These are phyloP conservation scores for Stephanodiscus triporus DNA, from an alignment of 108 stramenopile genomes.

Conservation along the genomic window DNA sequence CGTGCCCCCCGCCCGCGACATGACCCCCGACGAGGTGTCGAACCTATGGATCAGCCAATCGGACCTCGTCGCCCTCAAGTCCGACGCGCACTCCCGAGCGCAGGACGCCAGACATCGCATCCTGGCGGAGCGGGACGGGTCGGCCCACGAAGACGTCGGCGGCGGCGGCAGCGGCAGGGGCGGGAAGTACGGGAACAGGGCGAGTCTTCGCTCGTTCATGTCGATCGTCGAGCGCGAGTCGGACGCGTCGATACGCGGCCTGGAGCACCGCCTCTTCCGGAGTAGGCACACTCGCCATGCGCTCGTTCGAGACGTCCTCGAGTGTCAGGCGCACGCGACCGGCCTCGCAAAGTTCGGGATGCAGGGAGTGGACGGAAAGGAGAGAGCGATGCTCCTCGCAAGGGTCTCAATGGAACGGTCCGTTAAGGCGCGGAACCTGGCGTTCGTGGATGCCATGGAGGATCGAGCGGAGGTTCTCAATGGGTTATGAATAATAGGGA, in stretches of 20 bases:
- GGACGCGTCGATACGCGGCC: constrained; percentile 24
- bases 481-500: background rate
- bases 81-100: constrained; percentile 21
- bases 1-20: constrained; percentile 17
- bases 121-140: background rate
- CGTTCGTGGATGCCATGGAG: constrained; percentile 20
- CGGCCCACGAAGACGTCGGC: background rate
- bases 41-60: constrained; percentile 23
- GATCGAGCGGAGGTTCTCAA: constrained; percentile 23
- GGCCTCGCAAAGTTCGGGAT: constrained; percentile 28
- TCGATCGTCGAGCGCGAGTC: constrained; percentile 17
- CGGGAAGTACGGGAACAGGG: background rate
- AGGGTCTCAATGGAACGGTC: constrained; percentile 30
- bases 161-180: background rate
- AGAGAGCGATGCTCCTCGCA: constrained; percentile 17
- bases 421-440: background rate
- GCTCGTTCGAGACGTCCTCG: constrained; percentile 31
- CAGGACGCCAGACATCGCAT: constrained; percentile 24
- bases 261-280: constrained; percentile 39
- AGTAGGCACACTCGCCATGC: constrained; percentile 13
- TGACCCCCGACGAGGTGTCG: constrained; percentile 34
- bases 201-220: constrained; percentile 32
- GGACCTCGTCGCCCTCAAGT: constrained; percentile 25
- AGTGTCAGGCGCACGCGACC: constrained; percentile 30
- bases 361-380: constrained; percentile 1